phyloP scores from a whole-genome alignment of 2,329 filamentous ascomycete genomes.

The Hypomyces perniciosus region DNA sequence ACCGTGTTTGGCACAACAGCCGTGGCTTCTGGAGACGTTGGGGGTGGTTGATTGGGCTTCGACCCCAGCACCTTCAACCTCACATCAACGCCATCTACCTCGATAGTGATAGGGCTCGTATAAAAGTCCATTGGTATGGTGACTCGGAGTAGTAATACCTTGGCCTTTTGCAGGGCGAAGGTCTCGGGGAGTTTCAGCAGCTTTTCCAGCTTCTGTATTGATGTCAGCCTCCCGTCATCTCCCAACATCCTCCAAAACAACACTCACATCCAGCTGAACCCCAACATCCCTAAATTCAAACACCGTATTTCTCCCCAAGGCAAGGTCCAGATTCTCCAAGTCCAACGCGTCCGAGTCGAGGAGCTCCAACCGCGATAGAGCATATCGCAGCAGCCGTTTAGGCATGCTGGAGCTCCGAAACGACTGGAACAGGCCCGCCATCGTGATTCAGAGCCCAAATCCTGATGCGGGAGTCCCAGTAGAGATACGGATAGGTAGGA shows the following conservation, averaged over 20 bases:
- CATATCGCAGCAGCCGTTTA: conserved; percentile 84
- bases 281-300: conserved; percentile 85
- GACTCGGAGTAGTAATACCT: conserved; percentile 68
- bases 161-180: conserved; percentile 66
- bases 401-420: conserved; percentile 68
- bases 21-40: conserved; percentile 22
- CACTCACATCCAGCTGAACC: conserved; percentile 63
- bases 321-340: conserved; percentile 78
- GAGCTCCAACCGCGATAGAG: conserved; percentile 73
- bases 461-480: not conserved
- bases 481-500: not conserved
- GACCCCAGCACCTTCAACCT: conserved; percentile 48
- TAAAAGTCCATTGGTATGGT: conserved; percentile 86
- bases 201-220: conserved; percentile 65
- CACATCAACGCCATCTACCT: conserved; percentile 75
- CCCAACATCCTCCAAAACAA: conserved; percentile 7
- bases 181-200: conserved; percentile 68
- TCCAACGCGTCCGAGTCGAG: conserved; percentile 84
- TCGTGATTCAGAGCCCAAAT: conserved; percentile 30
- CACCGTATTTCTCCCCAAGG: conserved; percentile 72
- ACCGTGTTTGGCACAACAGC: conserved; percentile 58
- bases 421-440: conserved; percentile 67
- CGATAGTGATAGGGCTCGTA: conserved; percentile 72
- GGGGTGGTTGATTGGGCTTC: conserved; percentile 38
- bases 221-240: conserved; percentile 16